Conservation (phyloP, 2,329 filamentous ascomycete species). For the Cladophialophora psammophila region DNA sequence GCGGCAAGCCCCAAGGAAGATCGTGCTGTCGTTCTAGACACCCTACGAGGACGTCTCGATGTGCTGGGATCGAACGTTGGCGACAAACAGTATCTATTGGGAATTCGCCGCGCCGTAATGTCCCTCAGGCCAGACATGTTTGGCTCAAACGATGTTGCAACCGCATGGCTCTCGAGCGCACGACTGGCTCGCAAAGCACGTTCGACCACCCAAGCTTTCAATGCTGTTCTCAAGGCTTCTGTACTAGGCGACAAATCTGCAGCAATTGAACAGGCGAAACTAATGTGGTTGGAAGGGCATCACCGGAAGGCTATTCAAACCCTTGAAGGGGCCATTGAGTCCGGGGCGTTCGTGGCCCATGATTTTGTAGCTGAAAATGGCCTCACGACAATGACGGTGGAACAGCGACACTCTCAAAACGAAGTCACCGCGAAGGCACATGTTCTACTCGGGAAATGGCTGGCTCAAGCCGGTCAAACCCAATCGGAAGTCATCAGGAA, state of each 20-base stretch:
- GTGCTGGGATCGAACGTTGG: constrained; percentile 85
- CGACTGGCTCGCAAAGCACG: constrained; percentile 85
- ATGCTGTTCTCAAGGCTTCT: constrained; percentile 88
- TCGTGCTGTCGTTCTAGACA: constrained; percentile 56
- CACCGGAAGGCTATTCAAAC: constrained; percentile 94
- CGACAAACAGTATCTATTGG: constrained; percentile 93
- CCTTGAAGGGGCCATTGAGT: constrained; percentile 82
- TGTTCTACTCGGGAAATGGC: constrained; percentile 92
- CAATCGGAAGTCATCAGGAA: constrained; percentile 79
- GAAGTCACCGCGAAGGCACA: constrained; percentile 70
- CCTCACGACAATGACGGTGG: constrained; percentile 48
- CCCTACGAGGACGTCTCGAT: constrained; percentile 79
- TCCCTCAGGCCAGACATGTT: constrained; percentile 70
- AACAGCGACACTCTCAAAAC: constrained; percentile 59
- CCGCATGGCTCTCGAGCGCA: constrained; percentile 84
- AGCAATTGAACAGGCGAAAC: constrained; percentile 90
- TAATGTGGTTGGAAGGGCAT: constrained; percentile 92
- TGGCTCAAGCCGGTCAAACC: constrained; percentile 92
- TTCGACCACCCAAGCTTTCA: constrained; percentile 86
- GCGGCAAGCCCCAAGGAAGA: constrained; percentile 61
- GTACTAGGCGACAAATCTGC: constrained; percentile 84
- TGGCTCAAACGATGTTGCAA: constrained; percentile 75
- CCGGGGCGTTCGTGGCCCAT: constrained; percentile 72
- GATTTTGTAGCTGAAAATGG: constrained; percentile 49
- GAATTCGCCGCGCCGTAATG: constrained; percentile 86